Conservation (phyloP, 2,329 filamentous ascomycete species). For the Sporothrix schenckii region DNA sequence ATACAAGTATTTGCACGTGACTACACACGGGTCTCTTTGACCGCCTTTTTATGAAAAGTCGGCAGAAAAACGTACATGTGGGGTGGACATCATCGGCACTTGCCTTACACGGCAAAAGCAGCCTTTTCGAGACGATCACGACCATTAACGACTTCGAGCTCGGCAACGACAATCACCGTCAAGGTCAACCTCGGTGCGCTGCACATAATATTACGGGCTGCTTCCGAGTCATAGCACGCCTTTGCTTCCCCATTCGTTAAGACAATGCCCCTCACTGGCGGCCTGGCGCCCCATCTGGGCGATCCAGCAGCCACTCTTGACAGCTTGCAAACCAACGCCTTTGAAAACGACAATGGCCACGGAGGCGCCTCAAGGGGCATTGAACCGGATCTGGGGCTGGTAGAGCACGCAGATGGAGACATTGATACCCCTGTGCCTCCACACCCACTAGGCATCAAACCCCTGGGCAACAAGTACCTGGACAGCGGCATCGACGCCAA, state of each 20-base stretch:
- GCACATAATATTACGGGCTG: neutral
- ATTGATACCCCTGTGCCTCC: conserved; percentile 61
- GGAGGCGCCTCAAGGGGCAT: neutral
- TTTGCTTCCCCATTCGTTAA: neutral
- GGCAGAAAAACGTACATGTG: conserved; percentile 21
- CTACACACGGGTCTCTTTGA: neutral
- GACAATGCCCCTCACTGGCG: conserved; percentile 31
- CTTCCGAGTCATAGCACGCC: neutral
- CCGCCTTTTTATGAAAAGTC: conserved; percentile 3
- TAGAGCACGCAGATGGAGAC: neutral
- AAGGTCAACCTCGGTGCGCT: neutral
- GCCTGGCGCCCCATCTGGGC: conserved; percentile 31
- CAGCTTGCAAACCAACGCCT: neutral
- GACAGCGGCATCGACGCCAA: conserved; percentile 69
- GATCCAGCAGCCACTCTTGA: neutral
- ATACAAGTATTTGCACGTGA: neutral
- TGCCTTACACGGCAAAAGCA: neutral
- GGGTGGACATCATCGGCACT: neutral
- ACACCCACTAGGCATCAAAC: conserved; percentile 84
- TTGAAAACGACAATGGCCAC: conserved; percentile 16
- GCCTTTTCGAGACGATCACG: neutral
- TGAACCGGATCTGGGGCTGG: neutral
- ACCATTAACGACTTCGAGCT: neutral
- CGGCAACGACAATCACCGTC: neutral
- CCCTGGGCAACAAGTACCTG: conserved; percentile 79